Evolutionary conservation across 2,329 filamentous ascomycete genomes (phyloP), one percentile per base, ranked within the genome.

Genomic region (Biscogniauxia mediterranea): DNA sequence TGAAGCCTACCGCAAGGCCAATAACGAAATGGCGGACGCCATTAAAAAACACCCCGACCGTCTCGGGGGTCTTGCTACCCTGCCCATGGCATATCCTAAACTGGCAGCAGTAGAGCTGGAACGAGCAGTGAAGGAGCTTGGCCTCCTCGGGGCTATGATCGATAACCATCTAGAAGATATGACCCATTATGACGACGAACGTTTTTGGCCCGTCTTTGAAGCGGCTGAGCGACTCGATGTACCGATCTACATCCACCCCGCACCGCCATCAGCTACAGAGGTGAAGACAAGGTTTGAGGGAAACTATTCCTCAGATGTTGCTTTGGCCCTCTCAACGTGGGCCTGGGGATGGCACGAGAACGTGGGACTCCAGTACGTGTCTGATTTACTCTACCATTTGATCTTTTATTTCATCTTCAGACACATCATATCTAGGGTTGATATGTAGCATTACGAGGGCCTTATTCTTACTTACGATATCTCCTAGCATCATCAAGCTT

Each of bases 161-260:
- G 70, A 72, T 52, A 71, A 67, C 46, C 67, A 68, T 23, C 58
- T 67, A 3, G 65, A 60, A 1, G 66, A 71, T 25, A 67, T 68
- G 32, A 61, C 65, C 8, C 75, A 72, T 61, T 76, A 74, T 52
- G 73, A 75, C 42, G 66, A 68, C 8, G 63, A 66, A 5, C 67
- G 62, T 19, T 76, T 71, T 59, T 65, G 70, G 28, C 58, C 66
- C 1, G 66, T 75, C 3, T 75, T 73, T 60, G 69, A 71, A 13
- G 72, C 71, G 0, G 78, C 76, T 3, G 72, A 77, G 56, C 74
- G 78, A 20, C 74, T 85, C 0, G 78, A 82, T 59, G 80, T 83
- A 1, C 79, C 81, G 0, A 73, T 83, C 21, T 85, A 85, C 65
- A 74, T 85, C 23, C 82, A 85, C 61, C 81, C 82, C 7, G 77